Base-by-base conservation (phyloP, 1,284 basidiomycete genomes). In the Puccinia hordei region DNA sequence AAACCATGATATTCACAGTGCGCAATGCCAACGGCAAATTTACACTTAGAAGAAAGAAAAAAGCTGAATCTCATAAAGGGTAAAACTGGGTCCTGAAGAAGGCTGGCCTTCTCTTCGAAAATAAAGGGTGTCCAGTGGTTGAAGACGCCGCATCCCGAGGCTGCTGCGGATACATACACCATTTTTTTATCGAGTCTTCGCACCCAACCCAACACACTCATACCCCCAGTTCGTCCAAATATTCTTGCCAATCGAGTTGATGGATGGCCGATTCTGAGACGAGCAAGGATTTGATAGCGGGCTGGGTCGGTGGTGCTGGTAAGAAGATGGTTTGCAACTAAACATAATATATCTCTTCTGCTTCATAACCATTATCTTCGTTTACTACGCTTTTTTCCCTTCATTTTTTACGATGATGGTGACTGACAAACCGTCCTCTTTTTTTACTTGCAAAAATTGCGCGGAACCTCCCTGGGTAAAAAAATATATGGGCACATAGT, bases 221-320 rank as follows among this genome's bases (percentile, higher is more conserved):
- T 6, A 55, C 53, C 19, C 6, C 53, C 12, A 55, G 22, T 55
- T 24, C 53, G 53, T 33, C 57, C 15, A 17, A 2, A 33, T 30
- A 59, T 30, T 30, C 41, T 69, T n/a, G 24, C 71, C 24, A 33
- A 73, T 49, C 73, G 55, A 69, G 66, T 78, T 78, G 66, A 78
- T 78, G 75, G 75, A 78, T 78, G 75, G 75, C 75, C 75, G 75
- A 78, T 24, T 78, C 77, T 30, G 66, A 79, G 27, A 79, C 66
- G 68, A 79, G 68, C 49, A 71, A 57, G 68, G 77, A 79, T 72
- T n/a, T 79, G 68, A 72, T 79, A 35, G 77, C 77, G 10, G 77
- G 77, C 53, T 79, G 77, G 77, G 59, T 79, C 19, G 77, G 77
- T 63, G 77, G 77, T 59, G 77, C 65, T 55, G 75, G 75, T 69